Percentiles rank a stretch among this genome's conserved stretches.
phyloP scores from a whole-genome alignment of 129 eudicot genomes.

The Chrysanthemum seticuspe region DNA sequence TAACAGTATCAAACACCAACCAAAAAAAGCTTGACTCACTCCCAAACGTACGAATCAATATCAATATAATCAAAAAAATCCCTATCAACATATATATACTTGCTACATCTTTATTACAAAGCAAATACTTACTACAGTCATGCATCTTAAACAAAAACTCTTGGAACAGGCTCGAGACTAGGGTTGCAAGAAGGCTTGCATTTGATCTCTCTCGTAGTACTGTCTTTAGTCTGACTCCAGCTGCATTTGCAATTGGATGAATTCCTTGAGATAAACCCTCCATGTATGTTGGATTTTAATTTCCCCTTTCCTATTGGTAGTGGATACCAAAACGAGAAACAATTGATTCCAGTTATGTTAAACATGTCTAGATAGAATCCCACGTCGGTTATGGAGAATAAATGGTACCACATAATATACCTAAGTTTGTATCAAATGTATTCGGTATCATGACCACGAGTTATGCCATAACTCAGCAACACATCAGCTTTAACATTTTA shows the following conservation, averaged over 20 bases:
- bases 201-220: slow-evolving; percentile 71
- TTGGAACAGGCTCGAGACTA: slow-evolving; percentile 43
- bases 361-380: too few species aligned
- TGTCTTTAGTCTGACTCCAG: slow-evolving; percentile 65
- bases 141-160: slow-evolving; percentile 52
- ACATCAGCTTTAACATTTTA: too few species aligned
- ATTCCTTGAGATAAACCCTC: slow-evolving; percentile 57
- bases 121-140: background rate
- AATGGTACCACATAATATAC: too few species aligned
- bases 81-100: slow-evolving; percentile 42
- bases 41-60: slow-evolving; percentile 90
- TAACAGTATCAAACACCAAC: slow-evolving; percentile 62
- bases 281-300: slow-evolving; percentile 60
- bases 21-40: slow-evolving; percentile 83
- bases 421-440: too few species aligned
- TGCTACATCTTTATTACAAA: slow-evolving; percentile 13
- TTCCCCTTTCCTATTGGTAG: slow-evolving; percentile 57
- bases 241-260: slow-evolving; percentile 78
- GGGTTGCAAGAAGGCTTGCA: slow-evolving; percentile 47
- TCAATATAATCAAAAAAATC: slow-evolving; percentile 85
- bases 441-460: too few species aligned
- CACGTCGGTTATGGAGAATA: too few species aligned
- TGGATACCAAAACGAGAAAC: slow-evolving; percentile 40
- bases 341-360: too few species aligned
- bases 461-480: too few species aligned